phyloP scores from a whole-genome alignment of 495 filamentous ascomycete species.

The Clohesyomyces aquaticus region DNA sequence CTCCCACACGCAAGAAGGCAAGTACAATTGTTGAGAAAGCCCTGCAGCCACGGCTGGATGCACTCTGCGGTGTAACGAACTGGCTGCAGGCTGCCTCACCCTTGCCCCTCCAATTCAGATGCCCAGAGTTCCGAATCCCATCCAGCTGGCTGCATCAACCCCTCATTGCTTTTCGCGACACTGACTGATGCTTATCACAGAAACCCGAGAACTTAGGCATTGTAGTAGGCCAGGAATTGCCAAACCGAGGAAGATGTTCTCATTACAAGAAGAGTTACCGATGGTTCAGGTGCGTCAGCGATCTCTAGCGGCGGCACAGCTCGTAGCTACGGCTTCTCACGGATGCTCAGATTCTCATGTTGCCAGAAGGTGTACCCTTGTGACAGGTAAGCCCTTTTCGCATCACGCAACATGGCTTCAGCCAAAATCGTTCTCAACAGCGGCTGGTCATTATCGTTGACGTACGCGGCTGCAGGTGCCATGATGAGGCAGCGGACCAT shows the following conservation, averaged over 20 bases:
- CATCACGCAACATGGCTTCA: slow-evolving; percentile 18
- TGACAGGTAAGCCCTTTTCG: slow-evolving; percentile 58
- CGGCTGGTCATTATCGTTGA: slow-evolving; percentile 4
- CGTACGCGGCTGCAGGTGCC: slow-evolving; percentile 58
- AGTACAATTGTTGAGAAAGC: too few species aligned
- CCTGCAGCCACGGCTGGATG: too few species aligned
- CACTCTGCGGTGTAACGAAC: not conserved
- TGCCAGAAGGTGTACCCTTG: slow-evolving; percentile 74
- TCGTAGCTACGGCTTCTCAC: not conserved
- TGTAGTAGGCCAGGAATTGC: slow-evolving; percentile 77
- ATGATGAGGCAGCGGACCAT: slow-evolving; percentile 74
- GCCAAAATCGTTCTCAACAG: not conserved
- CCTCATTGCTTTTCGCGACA: not conserved
- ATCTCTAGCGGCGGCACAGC: not conserved
- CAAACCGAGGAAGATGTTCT: slow-evolving; percentile 70
- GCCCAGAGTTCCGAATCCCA: too few species aligned
- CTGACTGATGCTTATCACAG: slow-evolving; percentile 10
- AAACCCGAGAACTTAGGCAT: slow-evolving; percentile 72
- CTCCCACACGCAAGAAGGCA: slow-evolving; percentile 59
- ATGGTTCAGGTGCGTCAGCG: slow-evolving; percentile 70
- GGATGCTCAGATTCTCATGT: slow-evolving; percentile 58
- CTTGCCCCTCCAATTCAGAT: not conserved
- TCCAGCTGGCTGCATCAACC: too few species aligned
- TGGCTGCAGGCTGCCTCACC: not conserved
- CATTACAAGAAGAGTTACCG: slow-evolving; percentile 82